Evolutionary conservation across 1,284 basidiomycete genomes (phyloP).

Genomic region (Schizophyllum commune): DNA sequence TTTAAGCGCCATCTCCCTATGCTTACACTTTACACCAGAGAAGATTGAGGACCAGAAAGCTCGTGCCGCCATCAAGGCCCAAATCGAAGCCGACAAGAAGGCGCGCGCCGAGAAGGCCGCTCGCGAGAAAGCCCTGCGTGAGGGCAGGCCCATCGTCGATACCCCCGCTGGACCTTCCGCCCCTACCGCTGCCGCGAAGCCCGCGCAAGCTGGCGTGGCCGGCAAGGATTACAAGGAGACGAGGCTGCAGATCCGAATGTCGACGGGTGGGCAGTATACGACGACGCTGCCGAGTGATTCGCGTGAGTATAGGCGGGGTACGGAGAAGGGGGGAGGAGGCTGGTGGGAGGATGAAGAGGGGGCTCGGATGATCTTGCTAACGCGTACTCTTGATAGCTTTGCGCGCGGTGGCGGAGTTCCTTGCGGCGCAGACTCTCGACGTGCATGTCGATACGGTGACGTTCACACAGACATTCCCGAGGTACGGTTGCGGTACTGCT

Average conservation of each 20-base stretch:
- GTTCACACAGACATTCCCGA: conserved; percentile 77
- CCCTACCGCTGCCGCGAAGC: conserved; percentile 22
- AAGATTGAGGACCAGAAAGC: conserved; percentile 84
- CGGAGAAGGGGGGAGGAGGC: conserved; percentile 2
- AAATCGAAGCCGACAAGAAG: conserved; percentile 90
- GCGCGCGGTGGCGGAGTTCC: conserved; percentile 77
- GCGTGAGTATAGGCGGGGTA: conserved; percentile 41
- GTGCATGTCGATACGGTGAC: conserved; percentile 71
- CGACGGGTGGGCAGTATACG: conserved; percentile 69
- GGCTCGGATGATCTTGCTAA: neutral
- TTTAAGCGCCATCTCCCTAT: neutral
- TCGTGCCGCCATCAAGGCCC: conserved; percentile 77
- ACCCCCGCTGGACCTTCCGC: conserved; percentile 29
- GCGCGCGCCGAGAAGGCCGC: conserved; percentile 83
- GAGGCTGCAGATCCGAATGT: conserved; percentile 77
- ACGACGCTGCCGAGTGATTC: conserved; percentile 75
- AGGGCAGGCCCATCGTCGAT: conserved; percentile 49
- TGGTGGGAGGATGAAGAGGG: neutral
- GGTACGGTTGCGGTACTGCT: conserved; percentile 37
- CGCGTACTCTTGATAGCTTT: conserved; percentile 43
- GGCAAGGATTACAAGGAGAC: conserved; percentile 78
- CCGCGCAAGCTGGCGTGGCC: conserved; percentile 34
- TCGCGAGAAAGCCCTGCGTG: conserved; percentile 81
- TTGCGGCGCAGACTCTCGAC: conserved; percentile 64
- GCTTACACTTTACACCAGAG: conserved; percentile 37